Percentiles rank a stretch among this genome's conserved stretches.
phyloP scores from a whole-genome alignment of 1,284 basidiomycete species.

The Cryptococcus sp. region DNA sequence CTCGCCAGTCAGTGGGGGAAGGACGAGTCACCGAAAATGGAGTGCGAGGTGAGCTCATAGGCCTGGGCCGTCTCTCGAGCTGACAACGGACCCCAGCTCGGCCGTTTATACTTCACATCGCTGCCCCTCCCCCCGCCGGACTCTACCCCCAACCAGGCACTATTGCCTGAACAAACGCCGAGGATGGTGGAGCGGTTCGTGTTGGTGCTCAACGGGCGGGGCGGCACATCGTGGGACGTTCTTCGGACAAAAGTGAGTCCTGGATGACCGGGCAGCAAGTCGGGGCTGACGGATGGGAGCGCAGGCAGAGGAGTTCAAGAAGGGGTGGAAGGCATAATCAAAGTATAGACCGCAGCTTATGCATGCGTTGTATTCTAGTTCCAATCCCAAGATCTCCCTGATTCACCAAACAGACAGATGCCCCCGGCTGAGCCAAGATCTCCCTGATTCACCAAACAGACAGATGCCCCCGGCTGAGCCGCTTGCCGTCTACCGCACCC shows the following conservation, averaged over 20 bases:
- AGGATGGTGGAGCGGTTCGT: slow-evolving; percentile 20
- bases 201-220: slow-evolving; percentile 29
- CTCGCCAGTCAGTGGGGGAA: slow-evolving; percentile 36
- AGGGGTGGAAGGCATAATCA: slow-evolving; percentile 8
- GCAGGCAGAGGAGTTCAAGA: slow-evolving; percentile 15
- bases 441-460: too few species aligned
- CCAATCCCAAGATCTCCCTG: too few species aligned
- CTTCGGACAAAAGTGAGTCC: slow-evolving; percentile 25
- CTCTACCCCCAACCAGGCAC: slow-evolving; percentile 1
- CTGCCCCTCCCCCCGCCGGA: slow-evolving; percentile 9
- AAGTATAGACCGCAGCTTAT: neutral
- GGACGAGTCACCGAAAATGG: slow-evolving; percentile 29
- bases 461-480: too few species aligned
- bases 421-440: too few species aligned
- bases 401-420: too few species aligned
- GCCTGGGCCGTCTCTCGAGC: neutral
- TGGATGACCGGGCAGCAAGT: neutral
- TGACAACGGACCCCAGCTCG: slow-evolving; percentile 10
- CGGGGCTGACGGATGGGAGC: neutral
- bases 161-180: slow-evolving; percentile 18
- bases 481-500: too few species aligned
- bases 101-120: slow-evolving; percentile 14
- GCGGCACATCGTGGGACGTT: slow-evolving; percentile 23
- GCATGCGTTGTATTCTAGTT: too few species aligned
- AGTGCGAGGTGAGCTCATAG: slow-evolving; percentile 29